Evolutionary conservation across 2,329 filamentous ascomycete species (phyloP).

Genomic region (Fusarium chaquense): DNA sequence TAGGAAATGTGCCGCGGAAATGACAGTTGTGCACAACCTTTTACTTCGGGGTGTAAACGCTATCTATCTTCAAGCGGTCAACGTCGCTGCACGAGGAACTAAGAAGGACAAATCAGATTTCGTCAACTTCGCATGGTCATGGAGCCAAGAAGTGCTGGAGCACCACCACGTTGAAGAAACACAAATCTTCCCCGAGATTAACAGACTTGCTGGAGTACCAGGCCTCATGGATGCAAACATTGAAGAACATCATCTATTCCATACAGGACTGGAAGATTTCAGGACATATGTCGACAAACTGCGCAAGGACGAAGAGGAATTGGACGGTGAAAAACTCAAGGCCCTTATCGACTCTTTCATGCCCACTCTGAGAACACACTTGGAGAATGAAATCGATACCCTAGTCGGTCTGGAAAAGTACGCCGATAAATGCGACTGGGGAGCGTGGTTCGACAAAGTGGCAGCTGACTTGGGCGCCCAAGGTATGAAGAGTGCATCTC

Average conservation of each 20-base stretch:
- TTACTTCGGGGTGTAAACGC: slow-evolving; percentile 54
- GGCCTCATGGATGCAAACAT: slow-evolving; percentile 58
- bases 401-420: slow-evolving; percentile 52
- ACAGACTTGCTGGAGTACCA: slow-evolving; percentile 50
- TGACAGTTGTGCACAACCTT: slow-evolving; percentile 54
- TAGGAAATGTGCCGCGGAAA: slow-evolving; percentile 46
- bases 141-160: slow-evolving; percentile 50
- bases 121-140: slow-evolving; percentile 50
- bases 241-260: slow-evolving; percentile 57
- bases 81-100: slow-evolving; percentile 48
- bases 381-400: slow-evolving; percentile 55
- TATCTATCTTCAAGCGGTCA: slow-evolving; percentile 54
- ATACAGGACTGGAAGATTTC: slow-evolving; percentile 51
- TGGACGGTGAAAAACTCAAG: slow-evolving; percentile 48
- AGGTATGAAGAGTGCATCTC: slow-evolving; percentile 33
- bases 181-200: slow-evolving; percentile 55
- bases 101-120: slow-evolving; percentile 52
- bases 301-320: slow-evolving; percentile 45
- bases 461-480: slow-evolving; percentile 24
- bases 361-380: slow-evolving; percentile 51
- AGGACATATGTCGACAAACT: slow-evolving; percentile 50
- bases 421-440: slow-evolving; percentile 53
- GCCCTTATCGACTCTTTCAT: slow-evolving; percentile 49
- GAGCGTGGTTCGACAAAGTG: slow-evolving; percentile 45
- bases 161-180: slow-evolving; percentile 58